A percentile compares a stretch with the other conserved stretches of the same genome.
phyloP scores from a whole-genome alignment of 2,329 filamentous ascomycete genomes.

The Colletotrichum sp. region DNA sequence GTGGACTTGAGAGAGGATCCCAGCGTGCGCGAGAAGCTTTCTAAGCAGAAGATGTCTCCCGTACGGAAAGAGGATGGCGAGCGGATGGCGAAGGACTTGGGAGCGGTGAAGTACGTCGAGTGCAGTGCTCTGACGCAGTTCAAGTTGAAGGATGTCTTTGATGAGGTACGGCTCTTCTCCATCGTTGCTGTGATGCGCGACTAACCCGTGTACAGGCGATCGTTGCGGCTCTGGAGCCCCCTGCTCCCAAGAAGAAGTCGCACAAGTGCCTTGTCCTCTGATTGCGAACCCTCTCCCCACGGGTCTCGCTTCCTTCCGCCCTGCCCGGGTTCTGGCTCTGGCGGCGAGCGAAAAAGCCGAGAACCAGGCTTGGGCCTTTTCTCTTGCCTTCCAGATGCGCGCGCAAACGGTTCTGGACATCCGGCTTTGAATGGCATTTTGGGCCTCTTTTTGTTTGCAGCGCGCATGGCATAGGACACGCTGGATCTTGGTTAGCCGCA shows the following conservation, averaged over 20 bases:
- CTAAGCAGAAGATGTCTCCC: constrained; percentile 95
- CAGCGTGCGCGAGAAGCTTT: constrained; percentile 86
- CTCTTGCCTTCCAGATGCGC: constrained; percentile 16
- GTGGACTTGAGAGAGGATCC: constrained; percentile 92
- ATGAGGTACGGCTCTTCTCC: constrained; percentile 73
- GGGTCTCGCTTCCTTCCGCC: constrained; percentile 16
- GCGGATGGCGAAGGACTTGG: constrained; percentile 95
- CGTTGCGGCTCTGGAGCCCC: constrained; percentile 91
- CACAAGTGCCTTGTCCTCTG: constrained; percentile 75
- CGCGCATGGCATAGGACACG: constrained; percentile 21
- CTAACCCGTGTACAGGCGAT: constrained; percentile 70
- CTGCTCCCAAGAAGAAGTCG: constrained; percentile 77
- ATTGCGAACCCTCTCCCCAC: neutral
- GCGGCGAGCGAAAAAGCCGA: constrained; percentile 18
- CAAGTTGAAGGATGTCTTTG: constrained; percentile 98
- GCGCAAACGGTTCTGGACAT: constrained; percentile 13
- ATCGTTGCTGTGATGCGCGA: neutral
- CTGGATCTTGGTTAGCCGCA: constrained; percentile 15
- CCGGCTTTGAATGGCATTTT: constrained; percentile 19
- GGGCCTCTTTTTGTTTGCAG: constrained; percentile 17
- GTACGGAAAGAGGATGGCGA: constrained; percentile 94
- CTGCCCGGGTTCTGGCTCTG: constrained; percentile 5
- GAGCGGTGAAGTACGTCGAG: constrained; percentile 98
- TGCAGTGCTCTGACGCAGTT: constrained; percentile 98
- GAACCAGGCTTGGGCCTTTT: constrained; percentile 19